These are phyloP conservation scores for Prosopis cineraria DNA, from an alignment of 306 rosid species.

Conservation along the genomic window DNA sequence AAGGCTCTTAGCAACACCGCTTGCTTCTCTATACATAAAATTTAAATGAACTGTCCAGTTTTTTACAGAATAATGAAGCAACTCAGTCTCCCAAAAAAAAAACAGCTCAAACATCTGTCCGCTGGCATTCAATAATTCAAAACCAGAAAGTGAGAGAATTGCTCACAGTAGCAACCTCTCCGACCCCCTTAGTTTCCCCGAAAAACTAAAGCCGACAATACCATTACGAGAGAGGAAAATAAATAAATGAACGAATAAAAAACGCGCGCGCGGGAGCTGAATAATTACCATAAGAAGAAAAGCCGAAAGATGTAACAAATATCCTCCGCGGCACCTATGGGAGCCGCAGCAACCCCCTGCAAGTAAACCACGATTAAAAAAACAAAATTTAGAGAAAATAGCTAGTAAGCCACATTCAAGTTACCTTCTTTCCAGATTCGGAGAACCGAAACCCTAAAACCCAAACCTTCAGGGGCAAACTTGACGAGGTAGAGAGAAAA, in stretches of 20 bases:
- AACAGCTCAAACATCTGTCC: slow-evolving; percentile 6
- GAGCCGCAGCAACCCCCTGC: neutral
- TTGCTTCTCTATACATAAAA: neutral
- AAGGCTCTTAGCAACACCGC: neutral
- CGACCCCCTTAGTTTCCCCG: neutral
- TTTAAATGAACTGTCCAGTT: neutral
- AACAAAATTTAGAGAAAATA: neutral
- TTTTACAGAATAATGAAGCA: slow-evolving; percentile 27
- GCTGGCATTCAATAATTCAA: slow-evolving; percentile 4
- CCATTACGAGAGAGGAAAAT: neutral
- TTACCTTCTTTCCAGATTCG: slow-evolving; percentile 15
- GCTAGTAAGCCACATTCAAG: slow-evolving; percentile 21
- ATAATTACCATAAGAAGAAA: slow-evolving; percentile 11
- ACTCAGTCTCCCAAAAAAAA: no score
- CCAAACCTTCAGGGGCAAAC: neutral
- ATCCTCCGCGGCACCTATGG: neutral
- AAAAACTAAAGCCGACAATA: neutral
- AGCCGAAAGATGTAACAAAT: neutral
- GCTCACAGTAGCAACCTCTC: neutral
- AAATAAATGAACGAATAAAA: neutral
- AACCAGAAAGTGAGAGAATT: neutral
- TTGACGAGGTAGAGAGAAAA: no score
- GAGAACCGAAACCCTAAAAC: slow-evolving; percentile 45
- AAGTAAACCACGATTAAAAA: neutral
- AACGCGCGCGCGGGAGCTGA: neutral